Evolutionary conservation across 1,284 basidiomycete species (phyloP), one percentile per base, ranked within the genome.

Genomic region (Ustilago cynodontis): DNA sequence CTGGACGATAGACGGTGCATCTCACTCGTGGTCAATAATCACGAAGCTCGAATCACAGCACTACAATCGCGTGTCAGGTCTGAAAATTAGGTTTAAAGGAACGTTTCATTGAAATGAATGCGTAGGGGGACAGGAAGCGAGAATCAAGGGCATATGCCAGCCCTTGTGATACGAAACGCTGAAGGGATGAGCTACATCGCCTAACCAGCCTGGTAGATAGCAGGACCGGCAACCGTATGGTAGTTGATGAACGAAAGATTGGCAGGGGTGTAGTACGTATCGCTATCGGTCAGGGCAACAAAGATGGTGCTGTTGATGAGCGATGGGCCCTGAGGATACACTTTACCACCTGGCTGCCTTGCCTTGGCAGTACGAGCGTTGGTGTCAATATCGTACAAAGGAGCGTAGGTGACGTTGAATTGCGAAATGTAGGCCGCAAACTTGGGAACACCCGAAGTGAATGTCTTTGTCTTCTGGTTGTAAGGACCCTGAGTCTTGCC

Each of bases 121-220:
- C n/a, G n/a, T n/a, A n/a, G n/a, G n/a, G 31, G 6, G 11, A 33
- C 31, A 33, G 31, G 31, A 33, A 33, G 31, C 31, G 31, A 33
- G 11, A 33, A 33, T 33, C 31, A 11, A 33, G n/a, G n/a, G n/a
- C n/a, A n/a, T n/a, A n/a, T n/a, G n/a, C n/a, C n/a, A n/a, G n/a
- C n/a, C n/a, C n/a, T n/a, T n/a, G n/a, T n/a, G n/a, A n/a, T n/a
- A n/a, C n/a, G n/a, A n/a, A n/a, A n/a, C n/a, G n/a, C n/a, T n/a
- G n/a, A n/a, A n/a, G n/a, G n/a, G n/a, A n/a, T n/a, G n/a, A n/a
- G n/a, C n/a, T n/a, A 28, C 10, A 16, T 33, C n/a, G 4, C 49
- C 68, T 59, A 82, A 47, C 74, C 80, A 28, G 78, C 68, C 57
- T 80, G 78, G 68, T 74, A 82, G 63, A 82, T 69, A 33, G 74